These are phyloP conservation scores for Yamadazyma mexicana DNA, from an alignment of 1,139 yeast genomes.

Conservation along the genomic window DNA sequence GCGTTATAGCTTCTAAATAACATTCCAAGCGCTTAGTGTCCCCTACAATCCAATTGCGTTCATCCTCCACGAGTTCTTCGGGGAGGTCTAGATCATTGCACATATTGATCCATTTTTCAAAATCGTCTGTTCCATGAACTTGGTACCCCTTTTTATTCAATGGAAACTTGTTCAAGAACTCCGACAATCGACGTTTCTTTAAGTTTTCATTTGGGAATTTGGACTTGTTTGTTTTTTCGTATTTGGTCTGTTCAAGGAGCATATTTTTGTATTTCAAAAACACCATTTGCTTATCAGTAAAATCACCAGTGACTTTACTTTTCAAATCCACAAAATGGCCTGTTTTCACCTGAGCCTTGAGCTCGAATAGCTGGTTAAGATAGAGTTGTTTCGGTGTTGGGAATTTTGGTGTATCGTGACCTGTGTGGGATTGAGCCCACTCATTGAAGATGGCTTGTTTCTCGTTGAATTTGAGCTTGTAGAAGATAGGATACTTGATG, in stretches of 20 bases:
- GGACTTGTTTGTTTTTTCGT: constrained; percentile 12
- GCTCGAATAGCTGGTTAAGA: constrained; percentile 27
- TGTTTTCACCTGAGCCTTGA: constrained; percentile 31
- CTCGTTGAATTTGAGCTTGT: constrained; percentile 20
- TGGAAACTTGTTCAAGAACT: constrained; percentile 16
- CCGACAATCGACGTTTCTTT: constrained; percentile 24
- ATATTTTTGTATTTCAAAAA: constrained; percentile 14
- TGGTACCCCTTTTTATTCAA: constrained; percentile 3
- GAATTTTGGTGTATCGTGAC: constrained; percentile 11
- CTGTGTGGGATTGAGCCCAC: constrained; percentile 26
- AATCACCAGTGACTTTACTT: constrained; percentile 6
- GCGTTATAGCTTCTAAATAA: constrained; percentile 17
- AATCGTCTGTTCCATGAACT: constrained; percentile 14
- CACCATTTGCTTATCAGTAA: constrained; percentile 11
- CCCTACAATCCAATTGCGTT: constrained; percentile 42
- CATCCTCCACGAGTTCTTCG: constrained; percentile 24
- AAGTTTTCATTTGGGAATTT: constrained; percentile 6
- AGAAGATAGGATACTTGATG: constrained; percentile 31
- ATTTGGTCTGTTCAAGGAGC: constrained; percentile 11
- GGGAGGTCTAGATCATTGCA: constrained; percentile 24
- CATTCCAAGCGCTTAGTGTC: constrained; percentile 39
- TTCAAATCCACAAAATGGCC: constrained; percentile 30
- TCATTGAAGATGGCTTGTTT: constrained; percentile 29
- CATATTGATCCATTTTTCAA: constrained; percentile 33
- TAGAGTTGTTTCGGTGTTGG: constrained; percentile 28